These are phyloP conservation scores for Fremontodendron californicum DNA, from an alignment of 345 rosid genomes.

Conservation along the genomic window DNA sequence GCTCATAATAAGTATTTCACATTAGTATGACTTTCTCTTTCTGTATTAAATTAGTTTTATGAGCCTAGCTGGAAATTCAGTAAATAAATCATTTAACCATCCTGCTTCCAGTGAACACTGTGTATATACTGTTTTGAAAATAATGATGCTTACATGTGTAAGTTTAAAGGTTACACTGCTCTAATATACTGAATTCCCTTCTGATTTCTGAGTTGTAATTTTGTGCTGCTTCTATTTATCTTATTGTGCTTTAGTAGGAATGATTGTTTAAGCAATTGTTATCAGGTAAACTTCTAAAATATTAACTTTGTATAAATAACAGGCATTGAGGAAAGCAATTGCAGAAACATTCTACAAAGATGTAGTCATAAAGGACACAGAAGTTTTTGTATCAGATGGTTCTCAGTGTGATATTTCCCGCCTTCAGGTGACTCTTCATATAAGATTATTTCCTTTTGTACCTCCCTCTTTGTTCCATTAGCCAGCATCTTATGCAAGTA, in stretches of 20 bases:
- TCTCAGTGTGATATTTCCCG: slow-evolving; percentile 65
- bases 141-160: neutral
- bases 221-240: neutral
- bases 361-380: slow-evolving; percentile 35
- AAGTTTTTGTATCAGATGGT: slow-evolving; percentile 67
- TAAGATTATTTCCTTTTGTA: neutral
- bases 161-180: slow-evolving; percentile 3
- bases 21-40: neutral
- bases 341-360: slow-evolving; percentile 51
- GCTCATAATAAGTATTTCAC: neutral
- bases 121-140: neutral
- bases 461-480: neutral
- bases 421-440: slow-evolving; percentile 38
- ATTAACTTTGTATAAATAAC: neutral
- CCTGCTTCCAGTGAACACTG: neutral
- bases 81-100: neutral
- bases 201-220: neutral
- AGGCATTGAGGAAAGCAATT: slow-evolving; percentile 49
- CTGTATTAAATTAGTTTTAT: neutral
- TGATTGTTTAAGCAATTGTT: neutral
- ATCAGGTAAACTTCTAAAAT: neutral
- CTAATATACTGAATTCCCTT: neutral
- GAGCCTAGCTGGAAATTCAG: neutral
- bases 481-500: neutral
- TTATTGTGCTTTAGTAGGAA: neutral